Percentiles rank a stretch among this genome's conserved stretches.
phyloP scores from a whole-genome alignment of 2,329 filamentous ascomycete species.

The Pseudovirgaria hyperparasitica region DNA sequence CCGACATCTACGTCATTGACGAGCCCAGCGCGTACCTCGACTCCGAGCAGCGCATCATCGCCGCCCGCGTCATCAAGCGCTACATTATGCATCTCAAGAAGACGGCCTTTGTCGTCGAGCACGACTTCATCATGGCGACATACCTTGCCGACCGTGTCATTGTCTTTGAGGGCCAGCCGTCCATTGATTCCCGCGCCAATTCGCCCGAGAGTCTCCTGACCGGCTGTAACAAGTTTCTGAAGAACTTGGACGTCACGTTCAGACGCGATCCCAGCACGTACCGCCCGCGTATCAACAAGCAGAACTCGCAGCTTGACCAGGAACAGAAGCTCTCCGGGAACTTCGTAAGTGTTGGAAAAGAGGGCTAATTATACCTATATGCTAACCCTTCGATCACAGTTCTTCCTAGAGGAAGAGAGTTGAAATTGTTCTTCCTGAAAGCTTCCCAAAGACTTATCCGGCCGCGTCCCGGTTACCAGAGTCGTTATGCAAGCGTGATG shows the following conservation, averaged over 20 bases:
- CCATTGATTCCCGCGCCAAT: constrained; percentile 78
- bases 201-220: constrained; percentile 82
- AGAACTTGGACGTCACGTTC: constrained; percentile 97
- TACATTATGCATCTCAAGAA: constrained; percentile 99
- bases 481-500: constrained; percentile 2
- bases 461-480: constrained; percentile 16
- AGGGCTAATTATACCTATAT: constrained; percentile 1
- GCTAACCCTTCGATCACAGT: constrained; percentile 40
- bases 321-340: constrained; percentile 92
- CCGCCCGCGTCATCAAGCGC: constrained; percentile 93
- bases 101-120: constrained; percentile 97
- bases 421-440: too few species aligned
- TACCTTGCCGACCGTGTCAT: constrained; percentile 88
- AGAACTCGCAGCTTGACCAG: constrained; percentile 88
- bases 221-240: constrained; percentile 91
- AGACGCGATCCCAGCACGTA: constrained; percentile 92
- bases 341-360: constrained; percentile 49
- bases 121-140: constrained; percentile 97
- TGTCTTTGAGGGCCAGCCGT: constrained; percentile 92
- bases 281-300: constrained; percentile 97
- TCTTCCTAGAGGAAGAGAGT: constrained; percentile 86
- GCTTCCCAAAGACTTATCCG: constrained; percentile 36
- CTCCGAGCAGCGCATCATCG: constrained; percentile 97
- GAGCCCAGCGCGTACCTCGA: constrained; percentile 70
- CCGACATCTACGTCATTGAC: constrained; percentile 97